These are phyloP conservation scores for Tolypocladium nubicola DNA, from an alignment of 2,329 filamentous ascomycete species.

Conservation along the genomic window DNA sequence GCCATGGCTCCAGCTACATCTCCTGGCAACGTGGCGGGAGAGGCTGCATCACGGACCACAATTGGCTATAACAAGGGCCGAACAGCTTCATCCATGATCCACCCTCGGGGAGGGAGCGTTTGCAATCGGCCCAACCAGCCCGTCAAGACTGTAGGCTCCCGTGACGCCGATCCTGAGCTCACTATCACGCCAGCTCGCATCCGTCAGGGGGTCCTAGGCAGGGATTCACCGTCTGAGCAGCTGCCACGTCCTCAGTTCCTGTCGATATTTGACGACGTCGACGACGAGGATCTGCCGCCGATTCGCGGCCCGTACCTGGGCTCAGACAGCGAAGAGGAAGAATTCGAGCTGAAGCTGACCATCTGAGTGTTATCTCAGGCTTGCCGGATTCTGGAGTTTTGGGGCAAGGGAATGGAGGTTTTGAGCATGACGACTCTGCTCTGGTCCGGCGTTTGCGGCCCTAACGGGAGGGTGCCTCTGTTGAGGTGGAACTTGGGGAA, in stretches of 20 bases:
- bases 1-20: slow-evolving; percentile 34
- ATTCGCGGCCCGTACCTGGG: slow-evolving; percentile 10
- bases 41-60: slow-evolving; percentile 65
- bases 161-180: slow-evolving; percentile 12
- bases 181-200: slow-evolving; percentile 38
- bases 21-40: slow-evolving; percentile 49
- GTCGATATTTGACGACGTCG: slow-evolving; percentile 47
- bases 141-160: slow-evolving; percentile 5
- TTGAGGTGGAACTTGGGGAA: neutral
- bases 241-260: slow-evolving; percentile 40
- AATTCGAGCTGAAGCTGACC: slow-evolving; percentile 44
- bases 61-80: slow-evolving; percentile 79
- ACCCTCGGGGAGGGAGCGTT: slow-evolving; percentile 11
- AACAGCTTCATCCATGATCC: slow-evolving; percentile 36
- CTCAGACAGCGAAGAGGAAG: slow-evolving; percentile 38
- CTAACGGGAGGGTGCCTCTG: neutral
- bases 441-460: neutral
- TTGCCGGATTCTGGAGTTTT: neutral
- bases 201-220: slow-evolving; percentile 12
- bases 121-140: slow-evolving; percentile 6
- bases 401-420: neutral
- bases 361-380: slow-evolving; percentile 7
- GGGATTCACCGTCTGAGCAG: slow-evolving; percentile 5
- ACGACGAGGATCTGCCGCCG: slow-evolving; percentile 24
- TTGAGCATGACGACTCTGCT: slow-evolving; percentile 1